These are phyloP conservation scores for Heteromeles arbutifolia DNA, from an alignment of 306 rosid genomes.

Conservation along the genomic window DNA sequence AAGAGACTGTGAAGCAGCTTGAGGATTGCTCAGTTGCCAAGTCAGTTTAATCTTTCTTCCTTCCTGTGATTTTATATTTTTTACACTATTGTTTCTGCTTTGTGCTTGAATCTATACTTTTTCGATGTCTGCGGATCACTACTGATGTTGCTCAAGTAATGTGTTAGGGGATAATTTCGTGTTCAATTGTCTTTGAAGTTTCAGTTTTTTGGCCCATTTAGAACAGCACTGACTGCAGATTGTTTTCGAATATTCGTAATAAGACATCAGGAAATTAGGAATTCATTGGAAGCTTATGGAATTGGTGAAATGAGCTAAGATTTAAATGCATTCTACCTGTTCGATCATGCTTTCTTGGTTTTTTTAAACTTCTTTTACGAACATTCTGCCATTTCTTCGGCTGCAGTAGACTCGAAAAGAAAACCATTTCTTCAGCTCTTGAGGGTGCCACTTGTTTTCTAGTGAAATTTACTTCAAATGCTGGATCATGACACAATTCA, in stretches of 20 bases:
- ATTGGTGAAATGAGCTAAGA: not conserved
- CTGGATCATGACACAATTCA: too few relatives aligned
- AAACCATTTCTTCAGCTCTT: not conserved
- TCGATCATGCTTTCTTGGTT: not conserved
- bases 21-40: conserved; percentile 90
- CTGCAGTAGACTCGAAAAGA: too few relatives aligned
- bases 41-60: conserved; percentile 27
- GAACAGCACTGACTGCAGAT: not conserved
- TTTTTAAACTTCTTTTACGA: not conserved
- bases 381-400: too few relatives aligned
- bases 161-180: not conserved
- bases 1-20: conserved; percentile 72
- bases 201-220: not conserved
- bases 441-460: not conserved
- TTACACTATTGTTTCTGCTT: not conserved
- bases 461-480: not conserved
- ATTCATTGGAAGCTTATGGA: not conserved
- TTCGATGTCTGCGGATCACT: not conserved
- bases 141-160: not conserved
- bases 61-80: not conserved
- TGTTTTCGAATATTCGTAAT: not conserved
- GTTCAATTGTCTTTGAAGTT: not conserved
- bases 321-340: not conserved
- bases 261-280: not conserved
- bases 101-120: not conserved